These are phyloP conservation scores for Quercus engelmannii DNA, from an alignment of 306 rosid genomes.

Conservation along the genomic window DNA sequence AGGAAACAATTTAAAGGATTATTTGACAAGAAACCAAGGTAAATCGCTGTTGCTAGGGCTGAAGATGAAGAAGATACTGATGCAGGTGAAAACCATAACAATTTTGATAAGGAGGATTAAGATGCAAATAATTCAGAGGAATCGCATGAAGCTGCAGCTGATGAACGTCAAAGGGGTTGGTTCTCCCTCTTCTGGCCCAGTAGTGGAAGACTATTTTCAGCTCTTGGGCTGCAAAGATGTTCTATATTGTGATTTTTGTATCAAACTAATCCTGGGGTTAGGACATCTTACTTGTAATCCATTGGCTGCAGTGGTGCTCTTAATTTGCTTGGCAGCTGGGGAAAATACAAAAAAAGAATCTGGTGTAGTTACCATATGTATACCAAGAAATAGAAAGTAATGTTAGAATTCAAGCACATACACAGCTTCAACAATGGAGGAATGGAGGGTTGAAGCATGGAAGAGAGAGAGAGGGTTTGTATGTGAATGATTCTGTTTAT, in stretches of 20 bases:
- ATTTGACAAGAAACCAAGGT: constrained; percentile 93
- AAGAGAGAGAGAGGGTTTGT: no score
- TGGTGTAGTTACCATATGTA: background rate
- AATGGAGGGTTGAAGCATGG: no score
- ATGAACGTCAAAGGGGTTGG: constrained; percentile 42
- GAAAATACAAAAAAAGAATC: background rate
- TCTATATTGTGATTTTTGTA: constrained; percentile 44
- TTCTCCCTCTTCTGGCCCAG: constrained; percentile 61
- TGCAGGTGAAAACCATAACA: constrained; percentile 36
- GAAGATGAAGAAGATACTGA: constrained; percentile 36
- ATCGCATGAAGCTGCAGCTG: constrained; percentile 42
- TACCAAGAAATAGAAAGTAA: background rate
- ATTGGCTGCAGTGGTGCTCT: background rate
- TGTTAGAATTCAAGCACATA: no score
- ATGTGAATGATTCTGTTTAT: no score
- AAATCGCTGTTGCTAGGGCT: constrained; percentile 59
- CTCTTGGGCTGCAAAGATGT: constrained; percentile 65
- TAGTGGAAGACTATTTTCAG: constrained; percentile 46
- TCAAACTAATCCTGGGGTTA: background rate
- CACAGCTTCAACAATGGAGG: no score
- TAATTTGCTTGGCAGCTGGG: background rate
- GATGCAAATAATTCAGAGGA: constrained; percentile 45
- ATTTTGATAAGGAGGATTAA: constrained; percentile 33
- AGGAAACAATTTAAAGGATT: constrained; percentile 87
- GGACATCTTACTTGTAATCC: background rate